Evolutionary conservation across 1,284 basidiomycete genomes (phyloP).

Genomic region (Neonothopanus nambi): DNA sequence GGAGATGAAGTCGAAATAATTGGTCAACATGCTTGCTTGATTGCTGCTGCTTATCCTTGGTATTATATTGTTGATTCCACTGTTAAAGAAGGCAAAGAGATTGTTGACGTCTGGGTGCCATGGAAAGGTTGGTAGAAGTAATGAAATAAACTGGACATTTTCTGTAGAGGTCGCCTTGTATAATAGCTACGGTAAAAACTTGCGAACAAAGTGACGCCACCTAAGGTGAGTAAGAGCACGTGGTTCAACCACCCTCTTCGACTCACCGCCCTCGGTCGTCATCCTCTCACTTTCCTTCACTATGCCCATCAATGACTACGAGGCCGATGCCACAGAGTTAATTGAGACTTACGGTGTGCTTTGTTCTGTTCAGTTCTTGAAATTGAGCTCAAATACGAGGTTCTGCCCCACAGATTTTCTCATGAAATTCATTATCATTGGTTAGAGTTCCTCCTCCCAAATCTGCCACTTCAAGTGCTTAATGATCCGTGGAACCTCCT

Average conservation of each 20-base stretch:
- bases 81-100: slow-evolving; percentile 45
- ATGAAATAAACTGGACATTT: too few relatives aligned
- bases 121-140: slow-evolving; percentile 85
- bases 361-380: slow-evolving; percentile 9
- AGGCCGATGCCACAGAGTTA: slow-evolving; percentile 83
- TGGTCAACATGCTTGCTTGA: slow-evolving; percentile 80
- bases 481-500: slow-evolving; percentile 8
- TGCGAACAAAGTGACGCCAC: too few relatives aligned
- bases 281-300: background rate
- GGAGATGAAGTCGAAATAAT: slow-evolving; percentile 69
- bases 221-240: background rate
- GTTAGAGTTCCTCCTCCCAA: slow-evolving; percentile 41
- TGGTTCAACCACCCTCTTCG: background rate
- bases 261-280: background rate
- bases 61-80: slow-evolving; percentile 77
- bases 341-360: slow-evolving; percentile 86
- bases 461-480: background rate
- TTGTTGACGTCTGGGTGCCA: slow-evolving; percentile 86
- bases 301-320: slow-evolving; percentile 64
- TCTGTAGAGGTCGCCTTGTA: too few relatives aligned
- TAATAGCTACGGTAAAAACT: too few relatives aligned
- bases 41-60: slow-evolving; percentile 76
- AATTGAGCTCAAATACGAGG: slow-evolving; percentile 14
- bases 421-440: slow-evolving; percentile 97
- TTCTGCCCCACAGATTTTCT: slow-evolving; percentile 74